A percentile compares a stretch with the other conserved stretches of the same genome.
Conservation (phyloP, 1,139 yeast genomes). For the Geotrichum candidum region DNA sequence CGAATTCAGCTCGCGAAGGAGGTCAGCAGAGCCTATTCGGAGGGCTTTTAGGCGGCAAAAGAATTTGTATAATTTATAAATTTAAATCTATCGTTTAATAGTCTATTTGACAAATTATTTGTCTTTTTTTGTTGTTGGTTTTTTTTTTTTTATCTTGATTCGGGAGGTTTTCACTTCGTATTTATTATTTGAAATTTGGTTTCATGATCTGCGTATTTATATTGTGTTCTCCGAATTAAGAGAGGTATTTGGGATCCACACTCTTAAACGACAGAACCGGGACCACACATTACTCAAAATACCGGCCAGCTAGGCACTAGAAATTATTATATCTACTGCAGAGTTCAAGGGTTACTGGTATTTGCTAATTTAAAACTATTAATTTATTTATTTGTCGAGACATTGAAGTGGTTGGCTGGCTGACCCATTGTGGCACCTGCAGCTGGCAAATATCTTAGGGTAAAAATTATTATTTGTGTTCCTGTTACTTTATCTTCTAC, state of each 20-base stretch:
- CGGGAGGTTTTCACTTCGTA: neutral
- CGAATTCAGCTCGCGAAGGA: constrained; percentile 24
- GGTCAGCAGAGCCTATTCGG: constrained; percentile 25
- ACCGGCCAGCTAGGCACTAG: no score
- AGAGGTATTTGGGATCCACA: neutral
- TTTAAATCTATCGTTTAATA: neutral
- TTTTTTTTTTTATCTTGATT: neutral
- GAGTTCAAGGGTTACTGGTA: neutral
- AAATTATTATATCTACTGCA: neutral
- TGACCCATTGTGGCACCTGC: neutral
- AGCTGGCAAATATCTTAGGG: neutral
- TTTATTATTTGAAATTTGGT: neutral
- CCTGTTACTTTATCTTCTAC: neutral
- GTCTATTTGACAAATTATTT: neutral
- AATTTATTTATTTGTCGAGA: neutral
- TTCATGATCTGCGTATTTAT: neutral
- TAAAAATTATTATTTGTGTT: neutral
- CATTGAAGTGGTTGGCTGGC: neutral
- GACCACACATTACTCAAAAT: neutral
- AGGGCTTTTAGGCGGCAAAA: constrained; percentile 19
- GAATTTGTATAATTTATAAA: neutral
- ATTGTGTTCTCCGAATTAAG: neutral
- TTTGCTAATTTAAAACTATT: no score
- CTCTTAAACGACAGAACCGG: neutral
- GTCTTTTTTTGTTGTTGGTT: neutral